A percentile compares a stretch with the other conserved stretches of the same genome.
phyloP scores from a whole-genome alignment of 805 yeast species.

The Schizosaccharomyces cryophilus region DNA sequence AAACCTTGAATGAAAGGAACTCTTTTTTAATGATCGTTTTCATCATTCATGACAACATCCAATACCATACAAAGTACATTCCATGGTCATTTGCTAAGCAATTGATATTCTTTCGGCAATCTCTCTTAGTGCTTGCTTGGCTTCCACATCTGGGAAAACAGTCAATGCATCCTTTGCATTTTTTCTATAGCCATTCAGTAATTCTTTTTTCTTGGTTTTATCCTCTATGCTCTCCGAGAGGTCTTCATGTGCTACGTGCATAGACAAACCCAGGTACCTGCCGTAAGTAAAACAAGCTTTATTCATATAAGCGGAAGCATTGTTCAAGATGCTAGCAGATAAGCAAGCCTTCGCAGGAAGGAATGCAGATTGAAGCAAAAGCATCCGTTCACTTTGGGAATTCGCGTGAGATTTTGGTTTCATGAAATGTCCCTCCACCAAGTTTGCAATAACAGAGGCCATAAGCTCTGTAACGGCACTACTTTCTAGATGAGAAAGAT shows the following conservation, averaged over 20 bases:
- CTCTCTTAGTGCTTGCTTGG: neutral
- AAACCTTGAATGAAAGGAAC: too few relatives aligned
- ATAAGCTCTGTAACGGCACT: conserved; percentile 89
- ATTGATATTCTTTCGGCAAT: neutral
- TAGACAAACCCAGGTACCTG: neutral
- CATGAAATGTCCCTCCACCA: conserved; percentile 97
- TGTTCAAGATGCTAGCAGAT: neutral
- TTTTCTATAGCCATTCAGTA: neutral
- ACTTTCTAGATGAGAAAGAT: conserved; percentile 73
- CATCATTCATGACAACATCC: too few relatives aligned
- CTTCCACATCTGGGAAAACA: neutral
- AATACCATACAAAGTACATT: neutral
- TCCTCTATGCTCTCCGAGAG: neutral
- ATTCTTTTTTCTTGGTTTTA: neutral
- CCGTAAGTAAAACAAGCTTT: neutral
- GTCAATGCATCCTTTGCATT: neutral
- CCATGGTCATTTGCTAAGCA: neutral
- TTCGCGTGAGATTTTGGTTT: conserved; percentile 66
- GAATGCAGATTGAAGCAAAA: neutral
- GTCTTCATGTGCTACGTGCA: neutral
- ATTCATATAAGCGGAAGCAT: neutral
- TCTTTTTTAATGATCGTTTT: too few relatives aligned
- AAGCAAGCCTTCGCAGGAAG: neutral
- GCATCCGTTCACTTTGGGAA: neutral
- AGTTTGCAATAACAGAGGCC: conserved; percentile 85